Percentiles rank a stretch among this genome's conserved stretches.
phyloP scores from a whole-genome alignment of 192 early-diverging fungal species.

The Chytriomyces sp. region DNA sequence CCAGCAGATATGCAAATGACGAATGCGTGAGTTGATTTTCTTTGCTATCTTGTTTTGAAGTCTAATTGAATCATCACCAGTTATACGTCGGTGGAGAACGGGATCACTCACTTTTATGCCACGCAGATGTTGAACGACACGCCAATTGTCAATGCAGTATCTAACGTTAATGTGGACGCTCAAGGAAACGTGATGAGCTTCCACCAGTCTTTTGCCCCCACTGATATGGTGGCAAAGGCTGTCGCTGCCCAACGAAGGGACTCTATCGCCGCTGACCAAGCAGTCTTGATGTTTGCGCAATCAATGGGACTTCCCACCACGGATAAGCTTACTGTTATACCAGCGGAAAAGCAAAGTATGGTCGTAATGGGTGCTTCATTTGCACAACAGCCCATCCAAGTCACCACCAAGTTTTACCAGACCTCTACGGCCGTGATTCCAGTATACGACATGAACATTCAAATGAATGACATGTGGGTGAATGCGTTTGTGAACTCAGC shows the following conservation, averaged over 20 bases:
- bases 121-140: slow-evolving; percentile 8
- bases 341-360: neutral
- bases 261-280: slow-evolving; percentile 6
- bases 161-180: slow-evolving; percentile 13
- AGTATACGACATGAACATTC: slow-evolving; percentile 1
- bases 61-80: neutral
- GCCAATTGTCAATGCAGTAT: slow-evolving; percentile 18
- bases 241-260: neutral
- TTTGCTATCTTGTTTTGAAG: no score
- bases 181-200: neutral
- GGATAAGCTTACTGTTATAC: slow-evolving; percentile 10
- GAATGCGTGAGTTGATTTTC: slow-evolving; percentile 10
- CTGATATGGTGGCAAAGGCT: neutral
- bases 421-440: neutral
- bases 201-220: neutral
- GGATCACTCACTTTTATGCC: slow-evolving; percentile 1
- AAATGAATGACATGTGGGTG: slow-evolving; percentile 11
- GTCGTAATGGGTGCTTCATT: slow-evolving; percentile 4
- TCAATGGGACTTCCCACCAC: neutral
- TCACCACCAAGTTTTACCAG: neutral
- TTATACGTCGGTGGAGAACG: neutral
- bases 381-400: slow-evolving; percentile 5
- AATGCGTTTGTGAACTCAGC: slow-evolving; percentile 4
- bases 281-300: slow-evolving; percentile 14
- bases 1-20: neutral